A percentile compares a stretch with the other conserved stretches of the same genome.
phyloP scores from a whole-genome alignment of 176 grass and related monocot genomes.

The Alopecurus myosuroides region DNA sequence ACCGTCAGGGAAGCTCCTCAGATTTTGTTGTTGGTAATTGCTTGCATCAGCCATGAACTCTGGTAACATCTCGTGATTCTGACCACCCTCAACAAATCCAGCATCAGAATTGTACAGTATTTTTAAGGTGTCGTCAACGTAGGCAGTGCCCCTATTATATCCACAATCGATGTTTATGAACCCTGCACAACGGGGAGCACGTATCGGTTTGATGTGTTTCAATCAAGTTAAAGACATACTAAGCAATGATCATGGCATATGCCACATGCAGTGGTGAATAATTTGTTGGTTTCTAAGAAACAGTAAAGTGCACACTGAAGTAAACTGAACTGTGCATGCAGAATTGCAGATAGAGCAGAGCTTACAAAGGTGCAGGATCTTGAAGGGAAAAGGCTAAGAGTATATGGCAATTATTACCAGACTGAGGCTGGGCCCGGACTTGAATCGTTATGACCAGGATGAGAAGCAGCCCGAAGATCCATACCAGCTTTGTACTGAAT shows the following conservation, averaged over 20 bases:
- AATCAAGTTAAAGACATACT: background rate
- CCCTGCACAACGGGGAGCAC: background rate
- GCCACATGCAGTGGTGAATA: background rate
- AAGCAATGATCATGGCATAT: background rate
- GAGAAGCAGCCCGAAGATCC: background rate
- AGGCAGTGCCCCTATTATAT: background rate
- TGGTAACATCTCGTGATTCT: background rate
- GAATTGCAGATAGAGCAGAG: background rate
- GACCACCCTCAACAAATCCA: background rate
- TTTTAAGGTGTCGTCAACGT: background rate
- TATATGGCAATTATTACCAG: background rate
- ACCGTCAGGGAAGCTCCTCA: conserved; percentile 15
- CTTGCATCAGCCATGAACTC: accelerated
- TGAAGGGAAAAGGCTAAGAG: background rate
- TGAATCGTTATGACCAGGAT: background rate
- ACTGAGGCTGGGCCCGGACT: background rate
- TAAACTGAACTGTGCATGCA: background rate
- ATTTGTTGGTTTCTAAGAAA: background rate
- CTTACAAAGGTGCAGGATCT: background rate
- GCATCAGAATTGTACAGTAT: background rate
- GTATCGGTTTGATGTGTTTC: background rate
- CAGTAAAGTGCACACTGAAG: background rate
- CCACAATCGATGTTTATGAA: conserved; percentile 29
- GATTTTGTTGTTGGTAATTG: background rate
- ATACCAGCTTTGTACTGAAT: background rate